Conservation (phyloP, 2,329 filamentous ascomycete species). For the Alternaria metachromatica region DNA sequence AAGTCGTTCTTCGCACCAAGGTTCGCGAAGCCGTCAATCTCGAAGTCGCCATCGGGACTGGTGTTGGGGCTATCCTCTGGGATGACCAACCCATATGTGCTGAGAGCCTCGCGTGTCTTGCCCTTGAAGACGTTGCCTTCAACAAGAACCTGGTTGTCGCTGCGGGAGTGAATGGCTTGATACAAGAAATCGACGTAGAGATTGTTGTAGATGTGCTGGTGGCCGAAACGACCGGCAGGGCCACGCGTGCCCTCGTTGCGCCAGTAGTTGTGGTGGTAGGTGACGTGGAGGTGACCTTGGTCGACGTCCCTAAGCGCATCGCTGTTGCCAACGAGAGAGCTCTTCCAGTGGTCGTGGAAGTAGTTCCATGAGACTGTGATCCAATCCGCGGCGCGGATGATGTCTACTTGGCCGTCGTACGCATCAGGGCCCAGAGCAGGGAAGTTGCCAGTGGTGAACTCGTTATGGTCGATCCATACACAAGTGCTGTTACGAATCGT, state of each 20-base stretch:
- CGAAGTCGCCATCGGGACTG: conserved; percentile 60
- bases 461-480: conserved; percentile 70
- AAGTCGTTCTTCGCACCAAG: conserved; percentile 61
- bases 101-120: conserved; percentile 58
- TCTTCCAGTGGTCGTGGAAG: conserved; percentile 68
- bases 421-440: conserved; percentile 66
- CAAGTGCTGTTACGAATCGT: conserved; percentile 65
- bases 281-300: conserved; percentile 66
- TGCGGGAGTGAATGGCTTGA: conserved; percentile 54
- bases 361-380: conserved; percentile 62
- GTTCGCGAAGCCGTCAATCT: conserved; percentile 63
- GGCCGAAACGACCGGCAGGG: conserved; percentile 71
- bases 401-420: conserved; percentile 71
- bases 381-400: conserved; percentile 68
- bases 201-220: conserved; percentile 67
- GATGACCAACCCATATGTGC: conserved; percentile 63
- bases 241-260: conserved; percentile 67
- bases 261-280: conserved; percentile 73
- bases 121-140: conserved; percentile 57
- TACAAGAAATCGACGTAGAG: conserved; percentile 48
- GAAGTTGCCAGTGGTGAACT: conserved; percentile 65
- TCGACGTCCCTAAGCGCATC: conserved; percentile 65
- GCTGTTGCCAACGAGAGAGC: conserved; percentile 65
- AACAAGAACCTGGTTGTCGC: conserved; percentile 54
- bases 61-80: conserved; percentile 63